Evolutionary conservation across 148 eudicot species (phyloP).

Genomic region (Cornus suecica): DNA sequence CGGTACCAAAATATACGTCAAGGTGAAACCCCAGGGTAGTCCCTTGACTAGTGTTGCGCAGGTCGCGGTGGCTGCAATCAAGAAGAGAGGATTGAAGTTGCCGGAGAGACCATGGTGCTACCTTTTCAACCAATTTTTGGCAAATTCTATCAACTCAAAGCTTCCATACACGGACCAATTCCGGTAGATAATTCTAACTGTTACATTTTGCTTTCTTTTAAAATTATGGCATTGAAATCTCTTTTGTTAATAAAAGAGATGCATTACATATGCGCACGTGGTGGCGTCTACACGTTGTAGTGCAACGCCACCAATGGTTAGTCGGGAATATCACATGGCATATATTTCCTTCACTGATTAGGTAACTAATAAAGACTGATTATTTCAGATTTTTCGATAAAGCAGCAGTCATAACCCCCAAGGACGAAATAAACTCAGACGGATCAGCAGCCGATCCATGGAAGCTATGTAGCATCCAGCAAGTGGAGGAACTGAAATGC

Average conservation of each 20-base stretch:
- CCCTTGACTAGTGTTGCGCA: not conserved
- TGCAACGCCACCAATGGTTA: too few species aligned
- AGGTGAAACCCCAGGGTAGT: not conserved
- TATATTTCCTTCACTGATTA: too few species aligned
- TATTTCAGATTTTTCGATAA: slow-evolving; percentile 35
- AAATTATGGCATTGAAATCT: not conserved
- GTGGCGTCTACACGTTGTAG: too few species aligned
- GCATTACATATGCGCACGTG: too few species aligned
- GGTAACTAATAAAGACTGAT: not conserved
- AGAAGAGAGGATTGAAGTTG: not conserved
- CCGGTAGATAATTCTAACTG: slow-evolving; percentile 19
- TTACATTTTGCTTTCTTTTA: too few species aligned
- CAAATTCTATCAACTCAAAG: not conserved
- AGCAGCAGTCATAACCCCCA: slow-evolving; percentile 34
- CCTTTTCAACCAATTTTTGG: not conserved
- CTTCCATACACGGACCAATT: not conserved
- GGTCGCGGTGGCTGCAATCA: not conserved
- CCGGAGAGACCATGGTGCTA: not conserved
- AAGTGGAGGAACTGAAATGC: slow-evolving; percentile 52
- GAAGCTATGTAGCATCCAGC: slow-evolving; percentile 44
- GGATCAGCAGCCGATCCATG: slow-evolving; percentile 40
- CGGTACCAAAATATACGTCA: not conserved
- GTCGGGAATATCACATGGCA: too few species aligned
- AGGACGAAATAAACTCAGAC: slow-evolving; percentile 28
- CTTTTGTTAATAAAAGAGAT: too few species aligned